Conservation (phyloP, 331 rosid genomes). For the Saraca asoca region DNA sequence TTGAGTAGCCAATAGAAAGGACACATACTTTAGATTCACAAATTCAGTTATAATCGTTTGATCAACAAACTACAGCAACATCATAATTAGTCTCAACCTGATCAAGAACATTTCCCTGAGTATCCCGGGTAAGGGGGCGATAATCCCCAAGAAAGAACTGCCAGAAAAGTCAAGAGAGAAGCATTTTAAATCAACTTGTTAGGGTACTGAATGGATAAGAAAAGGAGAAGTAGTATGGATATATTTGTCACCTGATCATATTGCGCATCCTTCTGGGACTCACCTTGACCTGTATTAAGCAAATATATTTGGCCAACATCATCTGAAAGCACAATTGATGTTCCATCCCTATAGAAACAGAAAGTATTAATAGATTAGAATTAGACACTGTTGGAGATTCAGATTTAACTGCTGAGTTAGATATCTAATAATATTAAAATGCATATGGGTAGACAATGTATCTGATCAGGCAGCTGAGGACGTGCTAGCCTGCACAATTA, state of each 20-base stretch:
- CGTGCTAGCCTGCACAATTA: background rate
- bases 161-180: conserved; percentile 33
- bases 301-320: conserved; percentile 90
- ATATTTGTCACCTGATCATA: conserved; percentile 77
- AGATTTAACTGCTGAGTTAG: conserved; percentile 2
- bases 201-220: conserved; percentile 6
- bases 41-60: conserved; percentile 26
- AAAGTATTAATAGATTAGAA: background rate
- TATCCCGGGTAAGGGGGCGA: conserved; percentile 77
- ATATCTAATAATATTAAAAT: conserved; percentile 16
- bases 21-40: background rate
- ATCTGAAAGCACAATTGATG: conserved; percentile 86
- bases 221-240: conserved; percentile 13
- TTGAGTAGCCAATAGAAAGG: conserved; percentile 3
- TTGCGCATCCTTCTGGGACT: conserved; percentile 80
- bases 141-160: conserved; percentile 94
- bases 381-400: conserved; percentile 14
- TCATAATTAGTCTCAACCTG: conserved; percentile 52
- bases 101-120: conserved; percentile 73
- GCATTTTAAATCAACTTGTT: conserved; percentile 32
- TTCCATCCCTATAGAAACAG: conserved; percentile 71
- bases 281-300: conserved; percentile 87
- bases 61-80: conserved; percentile 30
- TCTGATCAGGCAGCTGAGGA: conserved; percentile 13
- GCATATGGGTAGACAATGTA: conserved; percentile 28